Base-by-base conservation (phyloP, 2,329 filamentous ascomycete genomes). In the Alternaria tenuissima region DNA sequence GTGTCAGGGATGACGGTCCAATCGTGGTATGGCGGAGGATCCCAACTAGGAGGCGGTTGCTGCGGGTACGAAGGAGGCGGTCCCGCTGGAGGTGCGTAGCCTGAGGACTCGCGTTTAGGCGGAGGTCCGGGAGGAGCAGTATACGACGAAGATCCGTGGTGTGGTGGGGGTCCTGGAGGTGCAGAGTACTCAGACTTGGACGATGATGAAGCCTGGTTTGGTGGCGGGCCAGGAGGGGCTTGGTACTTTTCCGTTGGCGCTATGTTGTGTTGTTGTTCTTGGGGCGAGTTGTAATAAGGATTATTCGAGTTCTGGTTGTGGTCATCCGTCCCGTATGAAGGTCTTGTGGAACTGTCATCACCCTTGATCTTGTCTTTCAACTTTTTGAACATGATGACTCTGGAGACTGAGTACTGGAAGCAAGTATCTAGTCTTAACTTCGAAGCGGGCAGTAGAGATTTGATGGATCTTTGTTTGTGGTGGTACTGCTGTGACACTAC, bases 1-100 rank as follows among this genome's bases (percentile, higher is more conserved):
- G 87, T 92, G 75, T 93, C 91, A 0, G 91, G 90, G 1, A 93
- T 89, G 3, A 88, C 86, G 7, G 85, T 83, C 91, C 91, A 93
- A 78, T 91, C 87, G 74, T 93, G 90, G 67, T 87, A 87, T 26
- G 85, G 83, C 18, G 86, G 86, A 14, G 86, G 85, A 24, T 79
- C 70, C 57, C 71, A 74, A 59, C 70, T 76, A 46, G 76, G 74
- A 24, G 76, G 75, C 12, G 73, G 78, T 55, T 74, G 75, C 55
- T 70, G 66, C 4, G 72, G 68, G 47, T 65, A 70, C 18, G 71
- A 68, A 24, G 70, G 68, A n/a, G 72, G 68, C 16, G 66, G 62
- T 0, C 66, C 67, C 47, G 78, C 68, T 26, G 78, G 76, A n/a
- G 71, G 70, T 36, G 57, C 62, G 52, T 65, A 69, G 12, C 56